Conservation (phyloP, 2,329 filamentous ascomycete species). For the Sclerotinia minor region DNA sequence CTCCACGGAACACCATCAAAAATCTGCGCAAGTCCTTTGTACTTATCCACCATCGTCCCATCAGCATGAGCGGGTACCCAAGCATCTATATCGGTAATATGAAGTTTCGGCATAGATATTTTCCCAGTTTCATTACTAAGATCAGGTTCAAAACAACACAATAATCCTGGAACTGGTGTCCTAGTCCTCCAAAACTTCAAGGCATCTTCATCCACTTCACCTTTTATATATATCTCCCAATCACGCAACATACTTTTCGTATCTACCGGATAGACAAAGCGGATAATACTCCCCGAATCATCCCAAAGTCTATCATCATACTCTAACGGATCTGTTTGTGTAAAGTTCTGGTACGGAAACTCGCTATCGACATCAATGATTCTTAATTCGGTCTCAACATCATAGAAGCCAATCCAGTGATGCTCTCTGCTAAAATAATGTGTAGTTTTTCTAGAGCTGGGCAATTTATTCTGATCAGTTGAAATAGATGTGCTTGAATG, state of each 20-base stretch:
- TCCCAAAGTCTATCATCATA: background rate
- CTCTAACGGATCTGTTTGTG: too few relatives aligned
- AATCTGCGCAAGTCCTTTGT: constrained; percentile 12
- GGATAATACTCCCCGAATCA: too few relatives aligned
- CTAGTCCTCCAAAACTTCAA: background rate
- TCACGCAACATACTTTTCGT: background rate
- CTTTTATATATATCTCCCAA: background rate
- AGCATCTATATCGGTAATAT: background rate
- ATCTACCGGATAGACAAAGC: too few relatives aligned
- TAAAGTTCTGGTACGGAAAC: background rate
- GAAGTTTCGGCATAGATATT: background rate
- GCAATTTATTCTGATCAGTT: background rate
- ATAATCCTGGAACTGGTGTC: background rate
- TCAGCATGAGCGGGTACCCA: background rate
- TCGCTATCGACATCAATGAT: background rate
- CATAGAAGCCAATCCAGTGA: too few relatives aligned
- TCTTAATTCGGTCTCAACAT: background rate
- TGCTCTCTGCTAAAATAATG: background rate
- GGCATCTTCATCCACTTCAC: background rate
- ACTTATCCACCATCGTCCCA: background rate
- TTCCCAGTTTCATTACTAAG: too few relatives aligned
- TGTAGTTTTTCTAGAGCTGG: background rate
- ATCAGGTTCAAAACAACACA: background rate
- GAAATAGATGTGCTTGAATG: background rate
- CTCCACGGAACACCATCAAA: background rate